Percentiles rank a stretch among this genome's conserved stretches.
These are phyloP conservation scores for Vigna radiata DNA, from an alignment of 306 rosid genomes.

Conservation along the genomic window DNA sequence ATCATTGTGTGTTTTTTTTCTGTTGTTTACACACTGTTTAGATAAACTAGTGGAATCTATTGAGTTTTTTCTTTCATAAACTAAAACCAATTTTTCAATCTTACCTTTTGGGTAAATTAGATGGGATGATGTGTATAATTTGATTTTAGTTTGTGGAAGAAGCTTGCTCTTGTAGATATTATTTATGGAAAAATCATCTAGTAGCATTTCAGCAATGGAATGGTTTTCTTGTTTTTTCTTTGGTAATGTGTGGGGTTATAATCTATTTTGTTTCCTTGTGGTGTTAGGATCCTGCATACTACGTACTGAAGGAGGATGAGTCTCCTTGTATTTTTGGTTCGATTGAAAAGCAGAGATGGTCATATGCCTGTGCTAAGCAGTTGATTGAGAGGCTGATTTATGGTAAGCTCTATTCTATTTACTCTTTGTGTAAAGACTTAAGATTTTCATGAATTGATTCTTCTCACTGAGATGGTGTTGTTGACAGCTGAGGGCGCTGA, in stretches of 20 bases:
- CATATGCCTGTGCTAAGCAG: slow-evolving; percentile 95
- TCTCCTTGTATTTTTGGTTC: slow-evolving; percentile 96
- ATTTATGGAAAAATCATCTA: neutral
- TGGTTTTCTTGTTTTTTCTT: neutral
- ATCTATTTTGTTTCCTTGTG: slow-evolving; percentile 26
- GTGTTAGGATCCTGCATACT: slow-evolving; percentile 84
- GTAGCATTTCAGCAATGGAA: neutral
- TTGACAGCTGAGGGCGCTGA: slow-evolving; percentile 92
- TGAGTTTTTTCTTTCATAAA: too few relatives aligned
- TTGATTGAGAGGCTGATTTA: slow-evolving; percentile 91
- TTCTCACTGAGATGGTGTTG: slow-evolving; percentile 26
- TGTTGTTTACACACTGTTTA: neutral
- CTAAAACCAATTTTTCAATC: too few relatives aligned
- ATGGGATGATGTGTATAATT: neutral
- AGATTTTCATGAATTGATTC: neutral
- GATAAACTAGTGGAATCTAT: neutral
- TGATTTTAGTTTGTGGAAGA: neutral
- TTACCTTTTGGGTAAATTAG: neutral
- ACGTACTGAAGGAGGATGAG: slow-evolving; percentile 75
- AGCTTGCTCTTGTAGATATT: neutral
- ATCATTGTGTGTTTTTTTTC: neutral
- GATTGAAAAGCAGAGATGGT: slow-evolving; percentile 96
- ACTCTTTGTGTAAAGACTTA: neutral
- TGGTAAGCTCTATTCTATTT: slow-evolving; percentile 53
- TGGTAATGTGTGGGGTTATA: slow-evolving; percentile 20